Evolutionary conservation across 331 rosid species (phyloP).

Genomic region (Malus hybrid): DNA sequence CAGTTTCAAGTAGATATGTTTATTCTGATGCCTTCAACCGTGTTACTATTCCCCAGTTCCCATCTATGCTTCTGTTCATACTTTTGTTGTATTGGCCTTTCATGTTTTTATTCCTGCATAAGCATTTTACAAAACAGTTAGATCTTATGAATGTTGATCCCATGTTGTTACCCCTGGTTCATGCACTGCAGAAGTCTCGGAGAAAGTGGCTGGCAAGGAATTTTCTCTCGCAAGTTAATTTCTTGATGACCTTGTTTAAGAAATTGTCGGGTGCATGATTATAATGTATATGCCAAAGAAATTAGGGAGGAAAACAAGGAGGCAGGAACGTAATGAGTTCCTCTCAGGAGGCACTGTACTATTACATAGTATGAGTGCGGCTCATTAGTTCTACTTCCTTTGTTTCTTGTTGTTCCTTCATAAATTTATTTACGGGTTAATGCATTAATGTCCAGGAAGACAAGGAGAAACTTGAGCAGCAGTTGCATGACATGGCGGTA

Average conservation of each 20-base stretch:
- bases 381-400: neutral
- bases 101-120: no score
- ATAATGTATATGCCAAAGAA: neutral
- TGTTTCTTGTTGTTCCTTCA: constrained; percentile 1
- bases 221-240: constrained; percentile 52
- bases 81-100: neutral
- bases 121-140: neutral
- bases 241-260: neutral
- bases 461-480: constrained; percentile 76
- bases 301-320: neutral
- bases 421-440: neutral
- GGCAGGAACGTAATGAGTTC: neutral
- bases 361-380: no score
- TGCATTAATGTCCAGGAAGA: constrained; percentile 50
- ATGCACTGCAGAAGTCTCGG: constrained; percentile 45
- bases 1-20: neutral
- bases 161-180: constrained; percentile 15
- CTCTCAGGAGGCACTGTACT: neutral
- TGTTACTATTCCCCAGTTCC: neutral
- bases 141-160: constrained; percentile 8
- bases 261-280: no score
- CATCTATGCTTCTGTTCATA: neutral
- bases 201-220: constrained; percentile 33
- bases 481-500: constrained; percentile 90
- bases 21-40: no score